Evolutionary conservation across 306 rosid species (phyloP), one percentile per base, ranked within the genome.

Genomic region (Cucurbita maxima): DNA sequence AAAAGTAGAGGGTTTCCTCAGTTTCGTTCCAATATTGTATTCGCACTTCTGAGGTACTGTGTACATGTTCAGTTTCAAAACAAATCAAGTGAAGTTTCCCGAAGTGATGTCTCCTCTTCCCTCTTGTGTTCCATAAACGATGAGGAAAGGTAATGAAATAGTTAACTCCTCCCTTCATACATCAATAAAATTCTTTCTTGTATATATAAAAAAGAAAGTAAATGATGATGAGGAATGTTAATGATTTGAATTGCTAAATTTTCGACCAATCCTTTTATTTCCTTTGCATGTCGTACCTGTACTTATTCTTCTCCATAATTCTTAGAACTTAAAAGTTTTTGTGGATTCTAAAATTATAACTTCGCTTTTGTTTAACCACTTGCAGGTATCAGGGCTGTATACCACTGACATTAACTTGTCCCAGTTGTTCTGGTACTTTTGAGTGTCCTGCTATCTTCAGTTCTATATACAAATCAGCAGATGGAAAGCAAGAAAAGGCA

Each of bases 351-450:
- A 9, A 18, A 30, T 19, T 37, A 20, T 73, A 56, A 44, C 9
- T 43, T 30, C 12, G 7, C 61, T 3, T 4, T 50, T 14, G 74
- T 74, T 19, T 72, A 76, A 70, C 76, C 72, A 75, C 77, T 48
- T 80, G 79, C 86, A 94, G 98, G 84, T 94, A 88, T 83, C 76
- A 66, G 36, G 89, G 86, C n/a, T 94, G 98, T 64, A 84, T 83
- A 82, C 88, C 95, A 8, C 79, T 94, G 83, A 80, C 78, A 61
- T 81, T 94, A 79, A 83, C 96, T 45, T 94, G 98, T 82, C 92
- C 96, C 78, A 87, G 92, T 83, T 90, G 98, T 85, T 85, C 86
- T 78, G 83, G 79, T 58, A 73, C 84, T 48, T 87, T 89, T 62
- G 90, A 83, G 30, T 90, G 97, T 81, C 96, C 96, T 2, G 74